Evolutionary conservation across 1,284 basidiomycete species (phyloP).

Genomic region (Hemileia vastatrix): DNA sequence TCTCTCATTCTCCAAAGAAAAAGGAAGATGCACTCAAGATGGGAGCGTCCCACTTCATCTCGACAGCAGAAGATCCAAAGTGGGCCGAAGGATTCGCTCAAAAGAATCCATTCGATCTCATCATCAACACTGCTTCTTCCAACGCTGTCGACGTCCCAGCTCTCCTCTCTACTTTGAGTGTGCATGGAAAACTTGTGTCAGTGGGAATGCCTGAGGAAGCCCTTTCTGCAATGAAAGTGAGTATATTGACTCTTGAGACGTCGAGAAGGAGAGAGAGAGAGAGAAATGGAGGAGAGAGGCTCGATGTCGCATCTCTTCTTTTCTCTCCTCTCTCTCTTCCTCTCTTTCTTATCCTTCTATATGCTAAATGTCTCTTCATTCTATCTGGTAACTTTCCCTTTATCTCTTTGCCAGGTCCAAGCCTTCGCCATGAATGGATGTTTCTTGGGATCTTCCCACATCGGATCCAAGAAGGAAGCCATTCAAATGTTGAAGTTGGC

Average conservation of each 20-base stretch:
- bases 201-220: slow-evolving; percentile 54
- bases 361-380: slow-evolving; percentile 45
- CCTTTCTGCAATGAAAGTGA: no score
- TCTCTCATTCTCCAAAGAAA: slow-evolving; percentile 58
- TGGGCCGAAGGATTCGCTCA: slow-evolving; percentile 49
- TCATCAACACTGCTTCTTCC: slow-evolving; percentile 52
- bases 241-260: no score
- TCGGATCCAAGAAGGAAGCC: slow-evolving; percentile 58
- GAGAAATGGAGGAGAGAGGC: no score
- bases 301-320: no score
- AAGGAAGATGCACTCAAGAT: slow-evolving; percentile 57
- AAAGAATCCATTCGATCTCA: slow-evolving; percentile 53
- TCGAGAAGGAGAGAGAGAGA: no score
- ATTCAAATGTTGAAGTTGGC: slow-evolving; percentile 56
- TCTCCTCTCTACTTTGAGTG: slow-evolving; percentile 50
- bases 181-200: slow-evolving; percentile 53
- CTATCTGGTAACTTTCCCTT: slow-evolving; percentile 19
- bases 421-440: slow-evolving; percentile 46
- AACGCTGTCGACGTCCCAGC: slow-evolving; percentile 47
- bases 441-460: slow-evolving; percentile 50
- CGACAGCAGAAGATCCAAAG: slow-evolving; percentile 44
- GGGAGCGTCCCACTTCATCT: slow-evolving; percentile 52
- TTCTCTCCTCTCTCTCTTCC: no score
- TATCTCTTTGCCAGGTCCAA: slow-evolving; percentile 44
- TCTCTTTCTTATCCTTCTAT: slow-evolving; percentile 45